Evolutionary conservation across 805 yeast species (phyloP), one percentile per base, ranked within the genome.

Genomic region (Teunomyces kruisii): DNA sequence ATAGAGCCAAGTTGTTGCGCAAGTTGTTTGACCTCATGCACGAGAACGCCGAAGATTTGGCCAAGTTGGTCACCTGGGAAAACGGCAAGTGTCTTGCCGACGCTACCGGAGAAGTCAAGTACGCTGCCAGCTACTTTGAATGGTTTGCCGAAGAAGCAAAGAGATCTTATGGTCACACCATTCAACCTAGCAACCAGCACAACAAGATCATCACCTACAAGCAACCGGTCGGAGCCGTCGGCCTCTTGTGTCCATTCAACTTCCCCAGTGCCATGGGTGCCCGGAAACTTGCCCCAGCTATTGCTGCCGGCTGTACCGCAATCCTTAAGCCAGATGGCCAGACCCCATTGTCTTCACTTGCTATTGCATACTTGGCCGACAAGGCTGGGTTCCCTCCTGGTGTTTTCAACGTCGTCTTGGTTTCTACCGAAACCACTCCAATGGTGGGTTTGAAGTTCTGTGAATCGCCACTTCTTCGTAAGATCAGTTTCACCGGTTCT

Each of bases 201-300:
- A 79, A 76, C 54, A 74, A 82, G 58, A 76, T 77, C 16, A 66
- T 75, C 49, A 79, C 86, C 15, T 54, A 70, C 41, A 78, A 75
- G 53, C 82, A 81, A 56, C 84, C 86, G 4, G 74, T 82, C 42
- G 88, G 88, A 40, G 82, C 80, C 6, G 80, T 81, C 39, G 85
- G 83, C 27, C 70, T 80, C 49, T 76, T 82, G 51, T 77, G 83
- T 45, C 87, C 87, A 26, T 82, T 84, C 79, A 82, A 82, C 61
- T 81, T 81, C 67, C 88, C 88, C 26, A 67, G 73, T 47, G 86
- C 85, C 12, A 81, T 82, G 86, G 79, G 82, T 42, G 76, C 85
- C 8, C 72, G 86, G 52, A 82, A 83, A 53, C 80, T 79, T 3
- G 85, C 79, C 17, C 83, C 86, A 24, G 85, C 84, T 0, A 62